phyloP scores from a whole-genome alignment of 768 basidiomycete genomes.

The Hydnomerulius pinastri region DNA sequence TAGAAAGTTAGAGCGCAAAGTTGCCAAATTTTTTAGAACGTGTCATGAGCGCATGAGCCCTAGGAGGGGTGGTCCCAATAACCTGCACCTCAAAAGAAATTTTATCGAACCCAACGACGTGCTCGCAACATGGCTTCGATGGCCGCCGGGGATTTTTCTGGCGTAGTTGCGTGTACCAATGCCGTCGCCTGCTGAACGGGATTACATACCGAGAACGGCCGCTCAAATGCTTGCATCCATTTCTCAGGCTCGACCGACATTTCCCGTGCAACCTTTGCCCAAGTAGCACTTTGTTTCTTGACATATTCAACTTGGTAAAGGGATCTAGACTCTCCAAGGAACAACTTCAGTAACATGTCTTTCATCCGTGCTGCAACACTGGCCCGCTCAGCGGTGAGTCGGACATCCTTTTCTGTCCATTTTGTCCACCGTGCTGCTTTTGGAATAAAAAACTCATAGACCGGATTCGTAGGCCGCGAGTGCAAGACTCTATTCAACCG shows the following conservation, averaged over 20 bases:
- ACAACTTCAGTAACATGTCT: conserved; percentile 42
- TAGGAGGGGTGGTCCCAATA: too few species aligned
- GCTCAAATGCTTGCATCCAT: neutral
- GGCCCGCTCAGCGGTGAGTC: conserved; percentile 44
- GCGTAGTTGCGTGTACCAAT: too few species aligned
- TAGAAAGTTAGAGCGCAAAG: too few species aligned
- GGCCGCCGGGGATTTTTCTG: too few species aligned
- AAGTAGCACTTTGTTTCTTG: neutral
- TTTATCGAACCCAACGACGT: too few species aligned
- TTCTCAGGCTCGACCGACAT: conserved; percentile 18
- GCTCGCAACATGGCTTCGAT: too few species aligned
- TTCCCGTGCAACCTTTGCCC: neutral
- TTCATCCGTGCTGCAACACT: conserved; percentile 40
- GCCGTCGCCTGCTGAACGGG: too few species aligned
- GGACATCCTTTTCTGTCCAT: neutral
- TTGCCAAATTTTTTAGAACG: too few species aligned
- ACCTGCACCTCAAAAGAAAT: too few species aligned
- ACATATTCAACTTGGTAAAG: neutral
- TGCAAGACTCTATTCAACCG: conserved; percentile 50
- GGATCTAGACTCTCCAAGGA: neutral
- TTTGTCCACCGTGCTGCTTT: neutral
- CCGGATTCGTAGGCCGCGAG: conserved; percentile 30
- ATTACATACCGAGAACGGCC: too few species aligned
- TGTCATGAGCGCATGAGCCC: too few species aligned
- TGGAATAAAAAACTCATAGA: neutral